Evolutionary conservation across 176 grass and related monocot genomes (phyloP).

Genomic region (Phoenix roebelenii): DNA sequence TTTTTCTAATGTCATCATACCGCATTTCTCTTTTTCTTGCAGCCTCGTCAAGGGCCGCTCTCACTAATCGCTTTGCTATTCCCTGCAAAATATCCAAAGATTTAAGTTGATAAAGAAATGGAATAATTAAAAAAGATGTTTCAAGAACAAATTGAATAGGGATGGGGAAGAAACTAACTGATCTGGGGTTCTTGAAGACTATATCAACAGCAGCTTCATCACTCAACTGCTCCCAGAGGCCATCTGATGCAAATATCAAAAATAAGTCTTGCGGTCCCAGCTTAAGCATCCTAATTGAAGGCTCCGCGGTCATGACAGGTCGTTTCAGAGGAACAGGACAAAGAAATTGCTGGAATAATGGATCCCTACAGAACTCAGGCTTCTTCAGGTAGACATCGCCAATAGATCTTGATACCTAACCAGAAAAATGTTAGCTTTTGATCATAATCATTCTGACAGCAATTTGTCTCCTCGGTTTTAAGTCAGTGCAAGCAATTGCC

Average conservation of each 20-base stretch:
- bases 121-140: too few species aligned
- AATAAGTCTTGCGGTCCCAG: constrained; percentile 1
- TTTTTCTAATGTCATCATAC: constrained; percentile 3
- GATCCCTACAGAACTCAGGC: neutral
- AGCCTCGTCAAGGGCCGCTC: constrained; percentile 1
- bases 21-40: constrained; percentile 6
- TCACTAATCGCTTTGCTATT: constrained; percentile 9
- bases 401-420: constrained; percentile 12
- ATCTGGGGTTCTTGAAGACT: constrained; percentile 5
- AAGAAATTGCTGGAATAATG: constrained; percentile 5
- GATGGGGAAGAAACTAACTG: neutral
- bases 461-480: too few species aligned
- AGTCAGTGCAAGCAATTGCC: too few species aligned
- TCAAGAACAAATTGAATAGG: too few species aligned
- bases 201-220: constrained; percentile 6
- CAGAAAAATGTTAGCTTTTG: neutral
- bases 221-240: constrained; percentile 11
- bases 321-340: constrained; percentile 11
- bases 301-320: constrained; percentile 3
- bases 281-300: constrained; percentile 7
- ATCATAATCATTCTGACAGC: too few species aligned
- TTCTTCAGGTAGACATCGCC: constrained; percentile 15
- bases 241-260: constrained; percentile 17
- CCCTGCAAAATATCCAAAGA: constrained; percentile 1
- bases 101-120: neutral